Evolutionary conservation across 257 asterid species (phyloP).

Genomic region (Thymus quinquecostatus): DNA sequence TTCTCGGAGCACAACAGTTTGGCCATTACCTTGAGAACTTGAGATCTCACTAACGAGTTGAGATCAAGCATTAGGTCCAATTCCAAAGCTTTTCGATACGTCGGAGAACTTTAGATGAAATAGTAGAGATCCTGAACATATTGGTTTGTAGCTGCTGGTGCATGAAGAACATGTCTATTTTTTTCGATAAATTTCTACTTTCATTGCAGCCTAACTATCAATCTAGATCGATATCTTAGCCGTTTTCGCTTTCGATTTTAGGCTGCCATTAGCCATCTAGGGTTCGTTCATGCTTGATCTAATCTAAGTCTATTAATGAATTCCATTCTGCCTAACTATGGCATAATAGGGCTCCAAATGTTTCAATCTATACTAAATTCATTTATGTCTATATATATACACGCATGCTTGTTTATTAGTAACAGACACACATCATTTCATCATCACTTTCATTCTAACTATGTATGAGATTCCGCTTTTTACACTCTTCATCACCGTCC

Average conservation of each 20-base stretch:
- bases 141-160: background rate
- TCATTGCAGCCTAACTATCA: background rate
- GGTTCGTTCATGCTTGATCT: no score
- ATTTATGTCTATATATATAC: no score
- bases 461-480: background rate
- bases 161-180: background rate
- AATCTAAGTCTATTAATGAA: no score
- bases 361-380: no score
- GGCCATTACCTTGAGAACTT: slow-evolving; percentile 72
- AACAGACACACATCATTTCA: background rate
- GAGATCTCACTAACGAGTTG: slow-evolving; percentile 52
- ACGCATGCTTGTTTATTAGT: no score
- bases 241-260: background rate
- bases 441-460: no score
- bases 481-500: background rate
- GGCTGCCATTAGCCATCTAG: no score
- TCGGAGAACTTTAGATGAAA: background rate
- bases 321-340: background rate
- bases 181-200: no score
- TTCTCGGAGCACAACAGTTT: slow-evolving; percentile 75
- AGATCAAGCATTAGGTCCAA: no score
- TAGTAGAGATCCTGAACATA: background rate
- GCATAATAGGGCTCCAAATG: background rate
- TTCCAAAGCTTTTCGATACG: no score
- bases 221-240: background rate